Conservation (phyloP, 2,329 filamentous ascomycete species). For the Diaporthe sp. region DNA sequence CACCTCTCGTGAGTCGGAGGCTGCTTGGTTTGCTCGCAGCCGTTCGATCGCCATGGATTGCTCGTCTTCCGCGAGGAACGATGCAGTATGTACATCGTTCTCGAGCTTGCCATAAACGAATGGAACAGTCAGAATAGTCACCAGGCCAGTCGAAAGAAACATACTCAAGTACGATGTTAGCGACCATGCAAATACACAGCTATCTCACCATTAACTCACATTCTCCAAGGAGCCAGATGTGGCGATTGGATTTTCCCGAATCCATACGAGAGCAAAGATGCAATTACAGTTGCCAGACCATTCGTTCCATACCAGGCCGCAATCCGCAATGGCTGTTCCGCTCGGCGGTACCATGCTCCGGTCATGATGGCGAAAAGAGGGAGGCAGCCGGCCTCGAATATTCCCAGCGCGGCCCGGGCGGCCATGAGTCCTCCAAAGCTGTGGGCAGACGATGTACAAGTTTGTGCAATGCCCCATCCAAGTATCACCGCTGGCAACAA, state of each 20-base stretch:
- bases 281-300: constrained; percentile 69
- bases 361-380: constrained; percentile 63
- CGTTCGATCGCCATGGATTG: constrained; percentile 77
- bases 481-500: constrained; percentile 66
- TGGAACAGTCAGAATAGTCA: constrained; percentile 58
- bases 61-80: constrained; percentile 75
- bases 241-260: constrained; percentile 64
- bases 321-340: constrained; percentile 73
- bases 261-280: constrained; percentile 68
- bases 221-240: constrained; percentile 54
- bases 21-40: constrained; percentile 81
- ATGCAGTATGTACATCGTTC: constrained; percentile 68
- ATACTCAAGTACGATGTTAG: constrained; percentile 51
- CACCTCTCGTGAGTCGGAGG: constrained; percentile 78
- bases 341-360: constrained; percentile 61
- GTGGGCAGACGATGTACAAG: constrained; percentile 49
- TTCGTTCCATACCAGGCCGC: constrained; percentile 78
- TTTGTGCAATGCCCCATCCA: constrained; percentile 60
- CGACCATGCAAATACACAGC: background rate
- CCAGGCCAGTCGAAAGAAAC: constrained; percentile 72
- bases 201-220: constrained; percentile 46
- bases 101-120: constrained; percentile 72
- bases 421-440: constrained; percentile 47
- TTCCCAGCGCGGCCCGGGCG: constrained; percentile 50
- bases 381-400: constrained; percentile 55